Conservation (phyloP, 768 basidiomycete species). For the Cyathus striatus region DNA sequence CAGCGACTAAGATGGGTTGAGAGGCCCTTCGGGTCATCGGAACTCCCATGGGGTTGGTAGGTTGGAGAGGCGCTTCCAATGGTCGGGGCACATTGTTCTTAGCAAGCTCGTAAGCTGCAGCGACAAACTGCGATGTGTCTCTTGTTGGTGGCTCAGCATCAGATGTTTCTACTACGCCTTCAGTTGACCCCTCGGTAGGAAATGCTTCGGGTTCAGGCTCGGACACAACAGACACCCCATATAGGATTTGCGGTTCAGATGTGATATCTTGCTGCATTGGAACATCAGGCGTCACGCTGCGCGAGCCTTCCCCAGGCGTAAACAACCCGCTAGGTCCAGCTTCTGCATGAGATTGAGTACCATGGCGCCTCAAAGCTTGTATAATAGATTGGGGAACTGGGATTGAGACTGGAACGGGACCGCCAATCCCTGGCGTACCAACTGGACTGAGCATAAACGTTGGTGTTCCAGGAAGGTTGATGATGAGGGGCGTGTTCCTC, state of each 20-base stretch:
- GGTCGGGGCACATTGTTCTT: no score
- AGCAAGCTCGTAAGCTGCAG: not conserved
- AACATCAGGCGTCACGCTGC: not conserved
- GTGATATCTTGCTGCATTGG: no score
- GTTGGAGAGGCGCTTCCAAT: not conserved
- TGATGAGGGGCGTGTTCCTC: conserved; percentile 4
- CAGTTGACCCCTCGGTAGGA: no score
- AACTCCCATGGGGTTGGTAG: not conserved
- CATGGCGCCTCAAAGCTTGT: conserved; percentile 12
- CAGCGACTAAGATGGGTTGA: conserved; percentile 27
- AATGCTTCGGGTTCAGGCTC: no score
- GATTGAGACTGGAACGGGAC: conserved; percentile 12
- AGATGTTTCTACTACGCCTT: no score
- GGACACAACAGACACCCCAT: no score
- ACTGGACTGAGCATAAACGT: conserved; percentile 12
- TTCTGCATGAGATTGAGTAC: not conserved
- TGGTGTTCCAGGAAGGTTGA: conserved; percentile 16
- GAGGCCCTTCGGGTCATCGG: conserved; percentile 14
- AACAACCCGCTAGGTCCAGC: conserved; percentile 27
- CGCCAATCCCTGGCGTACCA: conserved; percentile 14
- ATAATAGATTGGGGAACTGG: conserved; percentile 16
- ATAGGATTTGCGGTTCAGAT: no score
- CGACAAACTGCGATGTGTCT: not conserved
- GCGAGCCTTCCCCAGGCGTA: conserved; percentile 21
- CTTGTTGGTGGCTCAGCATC: no score